Percentiles rank a stretch among this genome's conserved stretches.
These are phyloP conservation scores for Ogataea henricii DNA, from an alignment of 805 yeast species.

Conservation along the genomic window DNA sequence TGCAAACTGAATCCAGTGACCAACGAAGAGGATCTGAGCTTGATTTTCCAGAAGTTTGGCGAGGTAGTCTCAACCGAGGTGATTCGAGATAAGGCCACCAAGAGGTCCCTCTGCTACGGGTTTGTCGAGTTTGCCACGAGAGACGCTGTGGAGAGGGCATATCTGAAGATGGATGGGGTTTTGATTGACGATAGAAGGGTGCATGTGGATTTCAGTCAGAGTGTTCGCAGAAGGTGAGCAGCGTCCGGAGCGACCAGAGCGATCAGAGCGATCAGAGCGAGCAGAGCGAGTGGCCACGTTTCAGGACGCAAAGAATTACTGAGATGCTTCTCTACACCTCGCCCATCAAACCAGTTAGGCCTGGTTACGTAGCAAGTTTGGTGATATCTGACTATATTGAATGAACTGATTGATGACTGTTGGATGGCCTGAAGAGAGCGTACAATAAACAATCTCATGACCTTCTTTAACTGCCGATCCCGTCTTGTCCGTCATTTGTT, in stretches of 20 bases:
- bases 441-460: no score
- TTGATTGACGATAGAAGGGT: constrained; percentile 65
- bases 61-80: constrained; percentile 51
- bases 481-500: no score
- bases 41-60: constrained; percentile 67
- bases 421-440: no score
- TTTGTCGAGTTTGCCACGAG: constrained; percentile 57
- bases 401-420: no score
- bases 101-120: constrained; percentile 59
- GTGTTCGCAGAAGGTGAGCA: constrained; percentile 32
- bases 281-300: no score
- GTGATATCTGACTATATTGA: no score
- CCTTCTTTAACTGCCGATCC: no score
- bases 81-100: constrained; percentile 48
- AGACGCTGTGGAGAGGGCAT: constrained; percentile 61
- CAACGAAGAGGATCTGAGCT: constrained; percentile 52
- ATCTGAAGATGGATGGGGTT: constrained; percentile 59
- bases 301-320: no score
- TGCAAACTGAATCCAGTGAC: constrained; percentile 68
- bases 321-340: no score
- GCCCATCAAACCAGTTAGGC: no score
- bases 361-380: no score
- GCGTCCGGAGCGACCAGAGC: neutral
- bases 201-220: constrained; percentile 69
- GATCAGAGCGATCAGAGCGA: no score